Base-by-base conservation (phyloP, 768 basidiomycete species). In the Phallus indusiatus region DNA sequence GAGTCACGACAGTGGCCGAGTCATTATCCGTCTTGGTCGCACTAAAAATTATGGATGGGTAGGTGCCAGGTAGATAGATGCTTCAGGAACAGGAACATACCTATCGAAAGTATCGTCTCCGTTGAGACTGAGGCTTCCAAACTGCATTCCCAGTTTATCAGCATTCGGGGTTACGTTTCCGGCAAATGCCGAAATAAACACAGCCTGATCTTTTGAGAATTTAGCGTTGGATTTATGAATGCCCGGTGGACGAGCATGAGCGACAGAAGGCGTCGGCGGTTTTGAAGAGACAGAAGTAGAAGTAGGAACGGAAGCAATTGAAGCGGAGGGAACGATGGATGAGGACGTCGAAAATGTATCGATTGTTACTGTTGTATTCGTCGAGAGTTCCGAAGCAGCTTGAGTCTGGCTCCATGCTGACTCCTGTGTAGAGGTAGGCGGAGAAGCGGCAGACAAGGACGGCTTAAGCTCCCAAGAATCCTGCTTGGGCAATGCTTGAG, bases 121-220 rank as follows among this genome's bases (percentile, higher is more conserved):
- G 35, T 82, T 82, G 36, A 93, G 77, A 69, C 82, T 87, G 65
- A 92, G 72, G 69, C 88, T 91, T 54, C 90, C 90, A 67, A 93
- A 93, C 66, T 91, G 89, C 90, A 93, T 90, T 53, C 90, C 90
- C 54, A 92, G 74, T 67, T 88, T 90, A 67, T 90, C 89, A 21
- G 87, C 68, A 17, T 77, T 77, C 35, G 79, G 66, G n/a, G 34
- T 47, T 0, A 61, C 66, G 33, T 81, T 79, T 68, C 85, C 86
- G 54, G 79, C 81, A 48, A 73, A 74, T 36, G 79, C 78, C 1
- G 90, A 88, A 81, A 91, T 84, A 58, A 91, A 84, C 17, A 92
- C 90, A 37, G 90, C 82, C 59, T 88, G 86, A 61, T 90, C 86
- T 20, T 77, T 79, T 75, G 90, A 90, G 74, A 85, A 84, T 54